Evolutionary conservation across 148 eudicot species (phyloP).

Genomic region (Rhododendron ferrugineum): DNA sequence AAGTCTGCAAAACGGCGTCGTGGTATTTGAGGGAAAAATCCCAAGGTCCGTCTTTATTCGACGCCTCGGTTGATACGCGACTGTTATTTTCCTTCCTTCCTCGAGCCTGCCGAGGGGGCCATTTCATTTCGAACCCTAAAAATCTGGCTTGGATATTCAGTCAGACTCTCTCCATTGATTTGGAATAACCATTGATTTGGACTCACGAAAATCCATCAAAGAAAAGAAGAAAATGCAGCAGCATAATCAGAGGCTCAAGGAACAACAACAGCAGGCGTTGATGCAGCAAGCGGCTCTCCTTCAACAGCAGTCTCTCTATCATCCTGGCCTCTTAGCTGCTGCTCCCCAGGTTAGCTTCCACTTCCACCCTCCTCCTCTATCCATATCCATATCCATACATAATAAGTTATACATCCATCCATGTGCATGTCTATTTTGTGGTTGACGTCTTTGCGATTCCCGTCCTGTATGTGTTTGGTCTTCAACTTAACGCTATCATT

Average conservation of each 20-base stretch:
- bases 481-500: not conserved
- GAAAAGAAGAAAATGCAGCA: not conserved
- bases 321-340: constrained; percentile 1
- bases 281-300: constrained; percentile 2
- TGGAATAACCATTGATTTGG: not conserved
- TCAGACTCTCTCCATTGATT: not conserved
- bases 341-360: not conserved
- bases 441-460: not conserved
- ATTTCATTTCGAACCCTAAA: not conserved
- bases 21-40: too few relatives aligned
- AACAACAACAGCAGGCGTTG: not conserved
- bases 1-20: too few relatives aligned
- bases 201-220: not conserved
- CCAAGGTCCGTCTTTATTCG: too few relatives aligned
- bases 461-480: not conserved
- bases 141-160: not conserved
- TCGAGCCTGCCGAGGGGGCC: not conserved
- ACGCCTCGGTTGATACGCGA: not conserved
- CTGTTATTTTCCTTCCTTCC: not conserved
- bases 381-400: not conserved
- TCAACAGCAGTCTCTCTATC: constrained; percentile 1
- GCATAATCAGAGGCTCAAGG: not conserved
- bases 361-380: not conserved
- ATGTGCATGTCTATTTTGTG: not conserved
- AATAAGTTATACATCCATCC: not conserved